Evolutionary conservation across 1,284 basidiomycete species (phyloP), one percentile per base, ranked within the genome.

Genomic region (Lentinula novae-zelandiae): DNA sequence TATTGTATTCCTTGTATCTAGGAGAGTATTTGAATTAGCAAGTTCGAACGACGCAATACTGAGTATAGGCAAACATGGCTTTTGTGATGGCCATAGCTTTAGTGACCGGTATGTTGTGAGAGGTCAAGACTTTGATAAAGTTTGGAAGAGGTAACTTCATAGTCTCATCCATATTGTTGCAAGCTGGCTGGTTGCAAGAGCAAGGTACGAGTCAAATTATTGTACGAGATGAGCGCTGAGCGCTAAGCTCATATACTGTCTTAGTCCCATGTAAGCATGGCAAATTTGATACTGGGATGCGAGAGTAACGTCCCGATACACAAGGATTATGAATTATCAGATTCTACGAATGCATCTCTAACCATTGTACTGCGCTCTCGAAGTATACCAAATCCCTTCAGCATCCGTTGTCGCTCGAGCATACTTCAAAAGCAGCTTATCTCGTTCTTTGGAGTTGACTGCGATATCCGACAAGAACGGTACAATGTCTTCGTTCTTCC

Each of bases 351-450:
- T 39, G 13, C 15, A 12, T 17, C 44, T 17, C 13, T 68, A 80
- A n/a, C 74, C 76, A 65, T 69, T 78, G 65, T 80, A 82, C 65
- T 80, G 79, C 39, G 80, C 80, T 64, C 90, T 76, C 1, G 87
- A 79, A 1, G 87, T 90, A 70, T 92, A 93, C 79, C 82, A 90
- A 56, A 82, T 71, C n/a, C 87, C 85, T 40, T 84, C 78, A 0
- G 77, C 66, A 58, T 90, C 89, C 60, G 87, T 91, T 42, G 88
- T 82, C 3, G 89, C 84, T 52, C 95, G 78, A 31, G 93, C 90
- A 71, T 90, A 92, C 74, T 94, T 96, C 51, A 93, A 82, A 39
- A 96, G 75, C 63, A 96, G 70, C 72, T 89, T 93, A 69, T 97
- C 95, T 51, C 89, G 78, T 66, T 93, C 93, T 73, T 96, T 96